phyloP scores from a whole-genome alignment of 2,329 filamentous ascomycete species.

The Fusarium drepaniforme region DNA sequence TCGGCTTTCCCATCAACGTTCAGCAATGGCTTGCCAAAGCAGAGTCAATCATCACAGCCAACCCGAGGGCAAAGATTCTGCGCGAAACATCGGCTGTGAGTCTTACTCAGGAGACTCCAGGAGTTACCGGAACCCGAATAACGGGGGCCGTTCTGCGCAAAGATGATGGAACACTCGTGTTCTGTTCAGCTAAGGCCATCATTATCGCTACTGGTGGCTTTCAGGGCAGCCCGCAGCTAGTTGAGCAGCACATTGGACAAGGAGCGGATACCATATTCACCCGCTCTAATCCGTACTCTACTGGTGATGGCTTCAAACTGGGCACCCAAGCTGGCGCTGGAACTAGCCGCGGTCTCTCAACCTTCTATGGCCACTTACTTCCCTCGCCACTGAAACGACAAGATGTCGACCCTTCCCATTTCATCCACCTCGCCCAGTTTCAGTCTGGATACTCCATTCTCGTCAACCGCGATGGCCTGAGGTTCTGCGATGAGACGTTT shows the following conservation, averaged over 20 bases:
- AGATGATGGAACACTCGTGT: conserved; percentile 1
- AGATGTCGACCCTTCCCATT: conserved; percentile 21
- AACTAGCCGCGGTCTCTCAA: conserved; percentile 21
- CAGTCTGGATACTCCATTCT: conserved; percentile 26
- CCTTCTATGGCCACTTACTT: conserved; percentile 26
- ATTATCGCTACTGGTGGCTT: conserved; percentile 29
- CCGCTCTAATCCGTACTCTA: conserved; percentile 26
- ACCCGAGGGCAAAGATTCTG: not conserved
- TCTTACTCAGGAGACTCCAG: conserved; percentile 1
- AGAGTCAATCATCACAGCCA: conserved; percentile 18
- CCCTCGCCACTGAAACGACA: conserved; percentile 18
- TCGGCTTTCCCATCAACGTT: conserved; percentile 27
- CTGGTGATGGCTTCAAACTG: conserved; percentile 25
- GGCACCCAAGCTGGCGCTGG: conserved; percentile 16
- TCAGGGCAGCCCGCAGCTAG: conserved; percentile 22
- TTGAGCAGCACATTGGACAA: conserved; percentile 13
- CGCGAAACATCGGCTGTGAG: conserved; percentile 17
- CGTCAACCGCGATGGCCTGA: conserved; percentile 14
- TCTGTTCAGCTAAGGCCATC: conserved; percentile 19
- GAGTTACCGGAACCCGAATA: conserved; percentile 9
- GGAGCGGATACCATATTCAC: conserved; percentile 26
- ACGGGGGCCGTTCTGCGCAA: conserved; percentile 11
- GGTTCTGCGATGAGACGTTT: conserved; percentile 31
- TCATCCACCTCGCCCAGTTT: conserved; percentile 29
- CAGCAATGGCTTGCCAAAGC: conserved; percentile 26